Conservation (phyloP, 2,329 filamentous ascomycete species). For the Byssoonygena ceratinophila region DNA sequence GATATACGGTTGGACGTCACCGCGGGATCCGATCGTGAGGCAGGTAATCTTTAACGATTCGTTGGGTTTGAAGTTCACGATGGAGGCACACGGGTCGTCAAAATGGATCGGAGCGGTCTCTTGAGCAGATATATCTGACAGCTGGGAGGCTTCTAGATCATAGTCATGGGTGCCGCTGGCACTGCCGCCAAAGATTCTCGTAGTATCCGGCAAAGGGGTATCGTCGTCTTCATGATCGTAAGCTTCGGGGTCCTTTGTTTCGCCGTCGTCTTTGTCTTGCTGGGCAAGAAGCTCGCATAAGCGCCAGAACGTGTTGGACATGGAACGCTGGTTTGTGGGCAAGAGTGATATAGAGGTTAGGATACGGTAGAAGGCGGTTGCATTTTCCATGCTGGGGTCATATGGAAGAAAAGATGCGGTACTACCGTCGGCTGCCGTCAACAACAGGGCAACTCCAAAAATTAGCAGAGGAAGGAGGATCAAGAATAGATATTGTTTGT, state of each 20-base stretch:
- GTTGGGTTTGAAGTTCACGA: slow-evolving; percentile 80
- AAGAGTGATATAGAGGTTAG: slow-evolving; percentile 4
- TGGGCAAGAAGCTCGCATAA: slow-evolving; percentile 13
- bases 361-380: slow-evolving; percentile 11
- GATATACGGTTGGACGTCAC: slow-evolving; percentile 96
- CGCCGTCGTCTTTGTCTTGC: slow-evolving; percentile 4
- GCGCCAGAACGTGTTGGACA: slow-evolving; percentile 11
- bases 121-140: slow-evolving; percentile 20
- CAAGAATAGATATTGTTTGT: background rate
- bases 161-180: slow-evolving; percentile 19
- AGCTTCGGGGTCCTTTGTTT: background rate
- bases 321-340: slow-evolving; percentile 2
- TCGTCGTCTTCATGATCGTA: background rate
- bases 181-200: background rate
- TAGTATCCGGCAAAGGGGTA: background rate
- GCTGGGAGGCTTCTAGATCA: slow-evolving; percentile 22
- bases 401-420: background rate
- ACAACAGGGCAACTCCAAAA: no score
- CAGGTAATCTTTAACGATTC: slow-evolving; percentile 76
- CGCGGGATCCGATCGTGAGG: slow-evolving; percentile 87
- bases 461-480: background rate
- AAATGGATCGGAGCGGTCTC: slow-evolving; percentile 60
- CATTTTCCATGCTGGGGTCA: slow-evolving; percentile 5
- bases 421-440: background rate
- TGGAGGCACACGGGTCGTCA: slow-evolving; percentile 77